These are phyloP conservation scores for Yamadazyma friedrichii DNA, from an alignment of 1,139 yeast genomes.

Conservation along the genomic window DNA sequence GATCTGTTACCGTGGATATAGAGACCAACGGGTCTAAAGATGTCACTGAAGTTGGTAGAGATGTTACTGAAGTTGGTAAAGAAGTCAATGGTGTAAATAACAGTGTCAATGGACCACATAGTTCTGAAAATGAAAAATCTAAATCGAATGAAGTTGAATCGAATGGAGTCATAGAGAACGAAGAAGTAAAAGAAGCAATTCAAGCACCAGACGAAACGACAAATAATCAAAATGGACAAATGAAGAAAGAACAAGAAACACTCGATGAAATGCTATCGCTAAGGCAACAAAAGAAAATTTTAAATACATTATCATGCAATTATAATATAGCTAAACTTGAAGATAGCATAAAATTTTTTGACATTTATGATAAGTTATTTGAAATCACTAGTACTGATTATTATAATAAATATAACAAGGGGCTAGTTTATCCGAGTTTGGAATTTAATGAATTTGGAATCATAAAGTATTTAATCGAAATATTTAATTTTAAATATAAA, in stretches of 20 bases:
- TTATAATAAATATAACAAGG: not conserved
- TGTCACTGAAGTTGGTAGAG: not conserved
- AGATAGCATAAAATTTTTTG: slow-evolving; percentile 3
- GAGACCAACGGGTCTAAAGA: not conserved
- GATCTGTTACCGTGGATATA: not conserved
- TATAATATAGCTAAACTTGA: slow-evolving; percentile 2
- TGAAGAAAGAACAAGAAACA: not conserved
- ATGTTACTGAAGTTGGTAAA: not conserved
- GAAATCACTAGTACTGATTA: slow-evolving; percentile 4
- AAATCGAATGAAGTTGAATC: no score
- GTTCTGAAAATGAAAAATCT: no score
- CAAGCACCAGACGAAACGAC: no score
- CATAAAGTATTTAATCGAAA: not conserved
- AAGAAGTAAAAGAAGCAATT: not conserved
- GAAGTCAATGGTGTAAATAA: not conserved
- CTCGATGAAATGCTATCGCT: not conserved
- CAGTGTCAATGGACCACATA: no score
- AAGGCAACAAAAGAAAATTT: slow-evolving; percentile 2
- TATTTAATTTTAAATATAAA: slow-evolving; percentile 12
- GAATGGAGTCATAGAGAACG: no score
- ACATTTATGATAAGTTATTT: slow-evolving; percentile 7
- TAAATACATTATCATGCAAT: slow-evolving; percentile 4
- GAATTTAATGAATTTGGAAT: not conserved
- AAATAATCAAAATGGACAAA: no score
- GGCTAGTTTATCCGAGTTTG: not conserved